These are phyloP conservation scores for Fraxinus xanthoxyloides DNA, from an alignment of 305 asterid species.

Conservation along the genomic window DNA sequence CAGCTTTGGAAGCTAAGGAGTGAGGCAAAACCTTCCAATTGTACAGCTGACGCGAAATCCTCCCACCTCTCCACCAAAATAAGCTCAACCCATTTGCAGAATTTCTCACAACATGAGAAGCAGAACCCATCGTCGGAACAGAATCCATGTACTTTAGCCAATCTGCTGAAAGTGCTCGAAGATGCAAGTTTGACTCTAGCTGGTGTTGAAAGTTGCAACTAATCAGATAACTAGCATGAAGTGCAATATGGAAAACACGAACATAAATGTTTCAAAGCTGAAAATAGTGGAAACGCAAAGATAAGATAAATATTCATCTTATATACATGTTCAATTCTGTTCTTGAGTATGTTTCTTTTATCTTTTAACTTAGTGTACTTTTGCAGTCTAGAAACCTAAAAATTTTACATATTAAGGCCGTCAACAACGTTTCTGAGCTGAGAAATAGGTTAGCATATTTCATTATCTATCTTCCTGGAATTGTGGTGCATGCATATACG, in stretches of 20 bases:
- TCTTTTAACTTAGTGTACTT: slow-evolving; percentile 4
- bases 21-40: slow-evolving; percentile 79
- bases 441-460: not conserved
- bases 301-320: slow-evolving; percentile 11
- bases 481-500: not conserved
- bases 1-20: slow-evolving; percentile 81
- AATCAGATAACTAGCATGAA: slow-evolving; percentile 17
- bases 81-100: slow-evolving; percentile 62
- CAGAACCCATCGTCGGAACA: slow-evolving; percentile 74
- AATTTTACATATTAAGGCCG: slow-evolving; percentile 1
- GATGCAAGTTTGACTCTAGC: slow-evolving; percentile 83
- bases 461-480: not conserved
- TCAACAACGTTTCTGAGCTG: not conserved
- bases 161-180: slow-evolving; percentile 63
- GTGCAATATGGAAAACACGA: slow-evolving; percentile 14
- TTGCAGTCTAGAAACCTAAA: not conserved
- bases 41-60: slow-evolving; percentile 72
- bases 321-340: not conserved
- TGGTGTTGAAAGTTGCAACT: slow-evolving; percentile 37
- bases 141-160: slow-evolving; percentile 86
- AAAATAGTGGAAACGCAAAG: not conserved
- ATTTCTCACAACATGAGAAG: slow-evolving; percentile 54
- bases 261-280: not conserved
- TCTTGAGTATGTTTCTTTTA: not conserved
- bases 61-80: slow-evolving; percentile 99